Conservation (phyloP, 352 stramenopile genomes). For the Albugo candida region DNA sequence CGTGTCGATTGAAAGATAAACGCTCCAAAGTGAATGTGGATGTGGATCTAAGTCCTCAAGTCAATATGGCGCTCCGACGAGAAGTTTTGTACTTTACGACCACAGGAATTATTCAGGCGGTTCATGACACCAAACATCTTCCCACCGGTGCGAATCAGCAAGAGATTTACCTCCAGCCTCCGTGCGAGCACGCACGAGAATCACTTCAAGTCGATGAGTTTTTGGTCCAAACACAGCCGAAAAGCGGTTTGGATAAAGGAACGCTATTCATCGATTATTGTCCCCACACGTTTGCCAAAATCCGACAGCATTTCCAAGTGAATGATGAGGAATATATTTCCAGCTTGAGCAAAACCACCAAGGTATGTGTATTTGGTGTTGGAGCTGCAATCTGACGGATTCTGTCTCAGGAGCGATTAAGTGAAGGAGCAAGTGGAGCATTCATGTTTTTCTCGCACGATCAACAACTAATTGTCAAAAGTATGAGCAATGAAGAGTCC, state of each 20-base stretch:
- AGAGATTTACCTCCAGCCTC: conserved; percentile 59
- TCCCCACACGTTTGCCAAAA: conserved; percentile 71
- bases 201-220: conserved; percentile 54
- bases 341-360: conserved; percentile 64
- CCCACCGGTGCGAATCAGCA: conserved; percentile 46
- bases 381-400: background rate
- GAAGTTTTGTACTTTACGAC: conserved; percentile 80
- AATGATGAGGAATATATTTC: conserved; percentile 69
- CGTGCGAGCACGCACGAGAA: conserved; percentile 54
- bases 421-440: conserved; percentile 66
- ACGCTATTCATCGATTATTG: conserved; percentile 78
- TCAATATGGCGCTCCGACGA: conserved; percentile 66
- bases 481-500: conserved; percentile 77
- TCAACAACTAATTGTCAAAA: conserved; percentile 78
- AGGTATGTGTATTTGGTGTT: conserved; percentile 9
- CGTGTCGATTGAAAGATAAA: background rate
- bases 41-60: conserved; percentile 67
- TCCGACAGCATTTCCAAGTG: conserved; percentile 68
- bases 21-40: conserved; percentile 46
- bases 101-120: conserved; percentile 72
- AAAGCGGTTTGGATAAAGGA: conserved; percentile 24
- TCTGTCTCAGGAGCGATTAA: conserved; percentile 30
- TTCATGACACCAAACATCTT: conserved; percentile 46
- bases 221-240: background rate
- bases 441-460: conserved; percentile 84